Evolutionary conservation across 2,329 filamentous ascomycete species (phyloP), one percentile per base, ranked within the genome.

Genomic region (Exophiala bonariae): DNA sequence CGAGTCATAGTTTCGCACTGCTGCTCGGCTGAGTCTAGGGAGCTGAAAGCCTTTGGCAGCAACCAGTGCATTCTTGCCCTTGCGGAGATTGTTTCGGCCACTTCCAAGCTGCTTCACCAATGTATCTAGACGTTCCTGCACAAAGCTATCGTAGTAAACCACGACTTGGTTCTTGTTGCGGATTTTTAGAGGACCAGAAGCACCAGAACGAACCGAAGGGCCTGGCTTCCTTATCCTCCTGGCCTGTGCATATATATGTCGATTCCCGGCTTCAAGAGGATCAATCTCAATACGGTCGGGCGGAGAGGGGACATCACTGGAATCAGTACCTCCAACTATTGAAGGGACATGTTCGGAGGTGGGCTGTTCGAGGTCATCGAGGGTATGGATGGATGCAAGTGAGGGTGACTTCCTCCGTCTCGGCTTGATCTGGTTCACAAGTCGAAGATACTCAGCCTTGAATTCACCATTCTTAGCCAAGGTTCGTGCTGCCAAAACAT

Each of bases 61-160:
- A 48, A 89, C 82, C 62, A 84, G 85, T 45, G 84, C 83, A 43
- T 87, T 86, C 69, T 89, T 93, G 42, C 86, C 89, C 68, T 92
- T 95, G 39, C 91, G 84, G 66, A 96, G 84, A 56, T 88, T 76
- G 67, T 95, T 95, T 47, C 91, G 78, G 40, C 86, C 87, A 1
- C 82, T 81, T 4, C 87, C 89, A 28, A 96, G 83, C 46, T 87
- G 86, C 52, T 89, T 85, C 47, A 96, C 90, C 40, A 96, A 72
- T 45, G 85, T 78, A 59, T 95, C 90, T 56, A 96, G 89, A 31
- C 85, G 82, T 41, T 82, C 82, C 63, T 96, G 90, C 3, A 95
- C 85, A 52, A 89, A 85, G 57, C 86, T 88, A 63, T 96, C 91
- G 64, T 96, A 96, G 67, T 89, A 91, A n/a, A 96, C 87, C 32